Conservation (phyloP, 1,284 basidiomycete species). For the Papiliotrema terrestris region DNA sequence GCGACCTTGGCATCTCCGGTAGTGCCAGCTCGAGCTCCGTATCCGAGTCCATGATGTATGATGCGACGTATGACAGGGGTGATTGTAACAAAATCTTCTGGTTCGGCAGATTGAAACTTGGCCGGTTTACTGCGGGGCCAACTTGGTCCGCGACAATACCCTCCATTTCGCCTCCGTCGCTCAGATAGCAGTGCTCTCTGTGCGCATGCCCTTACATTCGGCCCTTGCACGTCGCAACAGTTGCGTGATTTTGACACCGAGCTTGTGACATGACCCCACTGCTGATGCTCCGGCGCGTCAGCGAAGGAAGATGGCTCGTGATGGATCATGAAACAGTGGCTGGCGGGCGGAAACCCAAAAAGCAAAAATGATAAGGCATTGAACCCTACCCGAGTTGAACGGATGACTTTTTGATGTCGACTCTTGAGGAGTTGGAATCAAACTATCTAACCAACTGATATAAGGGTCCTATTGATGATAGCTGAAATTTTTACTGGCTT, state of each 20-base stretch:
- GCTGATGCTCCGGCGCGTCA: too few relatives aligned
- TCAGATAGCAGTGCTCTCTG: too few relatives aligned
- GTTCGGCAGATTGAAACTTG: too few relatives aligned
- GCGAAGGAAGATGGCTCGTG: too few relatives aligned
- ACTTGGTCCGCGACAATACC: too few relatives aligned
- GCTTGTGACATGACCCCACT: too few relatives aligned
- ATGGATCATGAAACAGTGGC: not conserved
- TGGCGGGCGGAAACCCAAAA: not conserved
- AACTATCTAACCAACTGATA: constrained; percentile 18
- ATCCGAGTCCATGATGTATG: constrained; percentile 8
- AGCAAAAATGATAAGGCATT: not conserved
- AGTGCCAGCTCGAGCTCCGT: constrained; percentile 16
- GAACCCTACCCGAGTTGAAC: constrained; percentile 14
- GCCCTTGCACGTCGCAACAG: too few relatives aligned
- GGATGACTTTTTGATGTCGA: constrained; percentile 12
- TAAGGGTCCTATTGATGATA: constrained; percentile 4
- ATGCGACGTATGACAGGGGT: not conserved
- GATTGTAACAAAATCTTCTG: not conserved
- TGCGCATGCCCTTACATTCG: too few relatives aligned
- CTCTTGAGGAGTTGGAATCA: constrained; percentile 7
- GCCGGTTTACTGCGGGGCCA: too few relatives aligned
- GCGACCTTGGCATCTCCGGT: constrained; percentile 3
- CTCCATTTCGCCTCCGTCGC: too few relatives aligned
- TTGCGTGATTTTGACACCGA: too few relatives aligned
- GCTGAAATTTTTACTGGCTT: not conserved